Evolutionary conservation across 257 asterid species (phyloP), one percentile per base, ranked within the genome.

Genomic region (Solanum arcanum): DNA sequence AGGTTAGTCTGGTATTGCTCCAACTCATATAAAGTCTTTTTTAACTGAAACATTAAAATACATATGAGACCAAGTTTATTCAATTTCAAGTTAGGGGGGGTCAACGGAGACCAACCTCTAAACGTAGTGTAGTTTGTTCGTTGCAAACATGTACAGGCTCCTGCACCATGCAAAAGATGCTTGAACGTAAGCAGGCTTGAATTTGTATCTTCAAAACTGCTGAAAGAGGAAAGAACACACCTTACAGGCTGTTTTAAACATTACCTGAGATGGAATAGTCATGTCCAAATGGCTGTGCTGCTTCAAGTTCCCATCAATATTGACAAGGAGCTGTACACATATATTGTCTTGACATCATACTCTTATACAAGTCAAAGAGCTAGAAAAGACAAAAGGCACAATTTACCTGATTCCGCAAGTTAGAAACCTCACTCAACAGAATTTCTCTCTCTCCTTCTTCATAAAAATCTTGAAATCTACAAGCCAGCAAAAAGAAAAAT

Each of bases 401-500:
- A 13, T 64, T 12, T 91, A 95, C 98, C 95, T 97, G 98, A 87
- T 95, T 93, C 87, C 98, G 94, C 89, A 95, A 92, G 87, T 92
- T 95, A 87, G 96, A 92, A 75, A 95, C 91, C 92, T 97, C 99
- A 72, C 88, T 90, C 91, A 96, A 90, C 89, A 97, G 83, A 90
- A 93, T 89, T 87, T 95, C 98, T 89, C 95, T 94, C 94, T 97
- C 99, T 85, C 98, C 99, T 92, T 97, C 99, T 89, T 91, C 98
- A 89, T 97, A 97, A 37, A 97, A 97, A 86, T 97, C 99, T 91
- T 97, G 98, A 90, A 90, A 97, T 87, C 99, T 97, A 86, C 46
- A 86, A 29, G 18, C 77, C 87, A 52, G 39, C 80, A 87, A 21
- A 60, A 86, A 46, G 31, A 86, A 60, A 86, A 31, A 33, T 75